phyloP scores from a whole-genome alignment of 495 filamentous ascomycete species.

The Annulohypoxylon stygium region DNA sequence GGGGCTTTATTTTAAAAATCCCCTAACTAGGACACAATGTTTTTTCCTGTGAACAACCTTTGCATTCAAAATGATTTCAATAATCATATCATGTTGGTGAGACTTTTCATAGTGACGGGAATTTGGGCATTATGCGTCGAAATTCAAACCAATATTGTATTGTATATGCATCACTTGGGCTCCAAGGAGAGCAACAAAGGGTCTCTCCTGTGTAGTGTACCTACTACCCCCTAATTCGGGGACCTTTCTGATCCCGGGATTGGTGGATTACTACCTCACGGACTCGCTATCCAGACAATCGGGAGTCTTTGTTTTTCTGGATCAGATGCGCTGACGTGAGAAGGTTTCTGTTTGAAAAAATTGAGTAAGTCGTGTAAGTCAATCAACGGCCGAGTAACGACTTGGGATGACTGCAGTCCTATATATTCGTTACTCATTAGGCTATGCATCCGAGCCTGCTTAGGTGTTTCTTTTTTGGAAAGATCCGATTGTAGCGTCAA shows the following conservation, averaged over 20 bases:
- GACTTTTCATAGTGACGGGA: neutral
- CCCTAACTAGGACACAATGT: conserved; percentile 4
- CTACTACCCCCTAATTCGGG: neutral
- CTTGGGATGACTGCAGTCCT: neutral
- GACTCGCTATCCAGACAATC: conserved; percentile 9
- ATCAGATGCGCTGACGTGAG: conserved; percentile 14
- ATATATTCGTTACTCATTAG: neutral
- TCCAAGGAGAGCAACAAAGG: neutral
- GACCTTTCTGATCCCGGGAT: conserved; percentile 1
- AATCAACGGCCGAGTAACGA: neutral
- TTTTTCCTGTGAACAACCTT: neutral
- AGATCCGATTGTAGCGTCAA: neutral
- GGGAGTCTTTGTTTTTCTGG: neutral
- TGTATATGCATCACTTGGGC: neutral
- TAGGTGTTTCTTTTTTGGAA: neutral
- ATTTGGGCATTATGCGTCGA: conserved; percentile 13
- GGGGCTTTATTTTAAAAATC: conserved; percentile 31
- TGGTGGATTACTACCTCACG: conserved; percentile 5
- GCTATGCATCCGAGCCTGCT: neutral
- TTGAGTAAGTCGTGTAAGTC: neutral
- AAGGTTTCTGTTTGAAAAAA: neutral
- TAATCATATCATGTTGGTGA: conserved; percentile 4
- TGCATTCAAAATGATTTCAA: neutral
- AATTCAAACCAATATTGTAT: neutral
- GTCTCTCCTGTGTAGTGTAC: neutral